Conservation (phyloP, 1,284 basidiomycete genomes). For the Ganoderma lingzhi region DNA sequence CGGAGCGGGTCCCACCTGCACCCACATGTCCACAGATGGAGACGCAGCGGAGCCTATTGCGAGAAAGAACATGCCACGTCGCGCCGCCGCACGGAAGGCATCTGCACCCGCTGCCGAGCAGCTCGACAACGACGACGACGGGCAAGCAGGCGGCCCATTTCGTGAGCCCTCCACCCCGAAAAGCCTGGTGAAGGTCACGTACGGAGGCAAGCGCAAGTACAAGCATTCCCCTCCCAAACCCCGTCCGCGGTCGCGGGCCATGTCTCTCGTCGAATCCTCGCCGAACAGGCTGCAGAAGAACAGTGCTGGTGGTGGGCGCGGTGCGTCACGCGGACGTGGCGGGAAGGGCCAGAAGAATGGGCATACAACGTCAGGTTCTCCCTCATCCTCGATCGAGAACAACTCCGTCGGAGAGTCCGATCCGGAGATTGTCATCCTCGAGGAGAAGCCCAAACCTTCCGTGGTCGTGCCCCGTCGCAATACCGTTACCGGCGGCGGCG, state of each 20-base stretch:
- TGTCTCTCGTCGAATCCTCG: slow-evolving; percentile 19
- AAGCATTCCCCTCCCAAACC: slow-evolving; percentile 20
- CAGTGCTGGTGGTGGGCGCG: slow-evolving; percentile 7
- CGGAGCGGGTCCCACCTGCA: slow-evolving; percentile 15
- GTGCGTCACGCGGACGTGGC: slow-evolving; percentile 11
- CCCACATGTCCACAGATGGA: slow-evolving; percentile 14
- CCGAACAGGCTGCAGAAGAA: slow-evolving; percentile 13
- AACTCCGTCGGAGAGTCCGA: slow-evolving; percentile 9
- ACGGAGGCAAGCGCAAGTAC: slow-evolving; percentile 33
- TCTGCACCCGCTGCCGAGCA: slow-evolving; percentile 38
- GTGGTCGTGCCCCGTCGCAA: not conserved
- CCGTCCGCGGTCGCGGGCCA: slow-evolving; percentile 7
- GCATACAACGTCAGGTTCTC: slow-evolving; percentile 11
- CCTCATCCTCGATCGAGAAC: slow-evolving; percentile 14
- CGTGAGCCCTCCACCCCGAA: slow-evolving; percentile 34
- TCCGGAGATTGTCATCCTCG: slow-evolving; percentile 9
- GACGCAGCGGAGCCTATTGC: slow-evolving; percentile 4
- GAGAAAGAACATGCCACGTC: slow-evolving; percentile 24
- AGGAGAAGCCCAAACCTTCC: slow-evolving; percentile 7
- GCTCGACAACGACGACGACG: slow-evolving; percentile 32
- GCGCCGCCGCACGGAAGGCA: slow-evolving; percentile 40
- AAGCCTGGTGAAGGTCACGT: slow-evolving; percentile 30
- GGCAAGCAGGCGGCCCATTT: slow-evolving; percentile 21
- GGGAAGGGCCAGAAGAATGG: slow-evolving; percentile 8
- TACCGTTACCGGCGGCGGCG: not conserved